Percentiles rank a stretch among this genome's conserved stretches.
These are phyloP conservation scores for Magnaporthiopsis incrustans DNA, from an alignment of 2,329 filamentous ascomycete species.

Conservation along the genomic window DNA sequence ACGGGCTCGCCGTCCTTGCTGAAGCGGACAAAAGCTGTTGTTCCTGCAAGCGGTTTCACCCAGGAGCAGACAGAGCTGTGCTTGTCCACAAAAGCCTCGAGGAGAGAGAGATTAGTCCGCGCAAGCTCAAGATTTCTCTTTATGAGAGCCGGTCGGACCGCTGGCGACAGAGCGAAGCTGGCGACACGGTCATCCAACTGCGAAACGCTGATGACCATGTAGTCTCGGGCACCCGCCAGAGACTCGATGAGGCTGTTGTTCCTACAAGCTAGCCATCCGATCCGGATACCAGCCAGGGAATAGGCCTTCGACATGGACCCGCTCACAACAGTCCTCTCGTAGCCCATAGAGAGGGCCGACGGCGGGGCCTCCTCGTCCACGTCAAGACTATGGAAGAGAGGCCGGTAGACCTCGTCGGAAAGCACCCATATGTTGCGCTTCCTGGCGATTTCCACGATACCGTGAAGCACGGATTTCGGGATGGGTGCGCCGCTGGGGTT, in stretches of 20 bases:
- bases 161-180: slow-evolving; percentile 57
- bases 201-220: slow-evolving; percentile 82
- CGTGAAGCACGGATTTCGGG: slow-evolving; percentile 48
- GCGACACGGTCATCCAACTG: slow-evolving; percentile 74
- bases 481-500: slow-evolving; percentile 73
- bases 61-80: slow-evolving; percentile 59
- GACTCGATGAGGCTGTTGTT: slow-evolving; percentile 53
- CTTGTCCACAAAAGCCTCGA: slow-evolving; percentile 60
- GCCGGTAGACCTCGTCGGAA: slow-evolving; percentile 76
- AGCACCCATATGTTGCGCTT: slow-evolving; percentile 58
- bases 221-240: slow-evolving; percentile 61
- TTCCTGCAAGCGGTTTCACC: slow-evolving; percentile 70
- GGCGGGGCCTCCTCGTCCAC: slow-evolving; percentile 47
- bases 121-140: slow-evolving; percentile 57
- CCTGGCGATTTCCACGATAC: slow-evolving; percentile 56
- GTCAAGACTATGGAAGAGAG: slow-evolving; percentile 63
- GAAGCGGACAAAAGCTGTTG: slow-evolving; percentile 71
- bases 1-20: slow-evolving; percentile 42
- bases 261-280: slow-evolving; percentile 75
- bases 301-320: slow-evolving; percentile 84
- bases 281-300: slow-evolving; percentile 69
- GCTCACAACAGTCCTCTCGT: slow-evolving; percentile 62
- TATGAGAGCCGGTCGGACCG: slow-evolving; percentile 27
- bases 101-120: slow-evolving; percentile 54
- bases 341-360: slow-evolving; percentile 60